phyloP scores from a whole-genome alignment of 805 yeast species.

The Zygosaccharomyces lentus region DNA sequence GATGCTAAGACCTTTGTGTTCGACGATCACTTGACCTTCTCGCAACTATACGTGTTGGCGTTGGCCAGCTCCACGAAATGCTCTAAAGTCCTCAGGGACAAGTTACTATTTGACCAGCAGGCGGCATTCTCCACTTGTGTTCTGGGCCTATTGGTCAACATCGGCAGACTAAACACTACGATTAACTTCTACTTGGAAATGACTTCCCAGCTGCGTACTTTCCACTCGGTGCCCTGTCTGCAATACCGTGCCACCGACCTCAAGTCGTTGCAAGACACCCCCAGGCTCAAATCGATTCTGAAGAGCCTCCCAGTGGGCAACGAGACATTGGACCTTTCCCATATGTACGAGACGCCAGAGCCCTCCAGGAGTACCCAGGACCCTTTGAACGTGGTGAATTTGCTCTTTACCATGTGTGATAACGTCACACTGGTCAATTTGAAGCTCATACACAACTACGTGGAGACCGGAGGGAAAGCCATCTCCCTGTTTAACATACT shows the following conservation, averaged over 20 bases:
- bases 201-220: constrained; percentile 89
- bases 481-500: constrained; percentile 70
- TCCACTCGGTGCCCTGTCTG: constrained; percentile 86
- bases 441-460: constrained; percentile 25
- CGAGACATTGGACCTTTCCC: constrained; percentile 42
- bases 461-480: constrained; percentile 20
- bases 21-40: constrained; percentile 61
- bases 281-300: constrained; percentile 81
- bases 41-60: constrained; percentile 77
- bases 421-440: constrained; percentile 50
- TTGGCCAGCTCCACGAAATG: constrained; percentile 79
- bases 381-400: constrained; percentile 63
- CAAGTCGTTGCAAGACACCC: constrained; percentile 90
- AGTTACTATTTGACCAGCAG: constrained; percentile 57
- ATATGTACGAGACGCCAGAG: constrained; percentile 62
- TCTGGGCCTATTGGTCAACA: constrained; percentile 81
- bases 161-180: constrained; percentile 93
- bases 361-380: constrained; percentile 41
- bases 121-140: constrained; percentile 69
- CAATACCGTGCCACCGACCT: constrained; percentile 50
- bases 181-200: constrained; percentile 91
- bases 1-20: constrained; percentile 36
- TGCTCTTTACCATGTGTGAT: constrained; percentile 70
- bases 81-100: constrained; percentile 76
- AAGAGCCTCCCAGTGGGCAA: constrained; percentile 43